Conservation (phyloP, 495 filamentous ascomycete species). For the Pseudotulostoma volvatum region DNA sequence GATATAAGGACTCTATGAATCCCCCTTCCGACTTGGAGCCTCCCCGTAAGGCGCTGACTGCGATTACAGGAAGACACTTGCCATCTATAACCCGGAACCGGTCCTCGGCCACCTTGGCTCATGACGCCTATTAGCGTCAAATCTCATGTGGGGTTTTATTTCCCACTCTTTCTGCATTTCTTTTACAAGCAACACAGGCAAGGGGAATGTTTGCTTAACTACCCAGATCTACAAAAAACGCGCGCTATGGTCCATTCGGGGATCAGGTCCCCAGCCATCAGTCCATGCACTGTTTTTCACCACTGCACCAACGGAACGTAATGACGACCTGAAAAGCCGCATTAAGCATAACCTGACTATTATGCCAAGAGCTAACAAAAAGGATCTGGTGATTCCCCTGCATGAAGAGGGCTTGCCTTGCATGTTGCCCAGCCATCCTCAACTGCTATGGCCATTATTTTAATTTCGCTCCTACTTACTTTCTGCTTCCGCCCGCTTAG, state of each 20-base stretch:
- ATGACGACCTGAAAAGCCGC: no score
- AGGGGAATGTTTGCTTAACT: no score
- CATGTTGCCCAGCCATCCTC: no score
- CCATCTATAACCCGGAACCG: conserved; percentile 3
- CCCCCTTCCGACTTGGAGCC: no score
- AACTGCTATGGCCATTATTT: no score
- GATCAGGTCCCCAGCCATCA: conserved; percentile 6
- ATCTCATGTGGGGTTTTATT: not conserved
- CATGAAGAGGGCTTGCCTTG: no score
- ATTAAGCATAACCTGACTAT: no score
- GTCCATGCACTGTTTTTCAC: conserved; percentile 1
- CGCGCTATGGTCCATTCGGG: conserved; percentile 3
- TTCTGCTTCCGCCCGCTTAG: no score
- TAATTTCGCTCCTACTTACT: no score
- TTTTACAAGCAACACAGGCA: no score
- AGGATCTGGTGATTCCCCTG: no score
- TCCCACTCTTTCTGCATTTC: not conserved
- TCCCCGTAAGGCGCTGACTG: not conserved
- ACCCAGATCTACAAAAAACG: not conserved
- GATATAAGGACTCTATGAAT: not conserved
- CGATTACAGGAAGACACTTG: conserved; percentile 6
- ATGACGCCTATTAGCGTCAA: conserved; percentile 5
- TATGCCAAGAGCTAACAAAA: no score
- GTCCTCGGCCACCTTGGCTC: conserved; percentile 3
- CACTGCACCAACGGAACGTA: conserved; percentile 1